Conservation (phyloP, 257 asterid species). For the Scutellaria baicalensis region DNA sequence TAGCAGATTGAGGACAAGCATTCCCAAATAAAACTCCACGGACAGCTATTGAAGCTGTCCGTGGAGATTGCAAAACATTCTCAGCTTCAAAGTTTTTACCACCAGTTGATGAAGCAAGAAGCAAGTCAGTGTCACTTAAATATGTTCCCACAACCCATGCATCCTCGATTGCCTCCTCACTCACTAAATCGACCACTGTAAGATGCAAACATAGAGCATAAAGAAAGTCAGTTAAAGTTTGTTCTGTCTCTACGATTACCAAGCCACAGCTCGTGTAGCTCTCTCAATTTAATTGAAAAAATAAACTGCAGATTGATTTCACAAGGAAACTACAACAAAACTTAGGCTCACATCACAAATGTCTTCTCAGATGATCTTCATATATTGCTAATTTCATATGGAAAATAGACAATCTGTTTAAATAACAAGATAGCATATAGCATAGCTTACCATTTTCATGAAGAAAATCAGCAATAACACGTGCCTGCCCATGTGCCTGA, state of each 20-base stretch:
- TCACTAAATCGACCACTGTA: slow-evolving; percentile 75
- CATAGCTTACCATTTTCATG: slow-evolving; percentile 78
- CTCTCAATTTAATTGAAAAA: background rate
- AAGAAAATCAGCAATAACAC: slow-evolving; percentile 73
- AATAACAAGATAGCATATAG: slow-evolving; percentile 6
- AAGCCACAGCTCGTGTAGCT: background rate
- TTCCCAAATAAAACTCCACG: slow-evolving; percentile 92
- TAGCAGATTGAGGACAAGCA: slow-evolving; percentile 54
- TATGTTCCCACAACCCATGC: slow-evolving; percentile 63
- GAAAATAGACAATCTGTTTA: background rate
- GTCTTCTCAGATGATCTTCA: slow-evolving; percentile 8
- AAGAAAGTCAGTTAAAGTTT: background rate
- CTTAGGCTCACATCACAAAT: slow-evolving; percentile 5
- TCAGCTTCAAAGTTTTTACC: slow-evolving; percentile 53
- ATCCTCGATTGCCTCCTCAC: slow-evolving; percentile 72
- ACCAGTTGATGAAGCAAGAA: slow-evolving; percentile 54
- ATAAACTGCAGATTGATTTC: background rate
- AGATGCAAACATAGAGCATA: slow-evolving; percentile 24
- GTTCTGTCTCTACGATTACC: background rate
- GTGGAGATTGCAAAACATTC: slow-evolving; percentile 61
- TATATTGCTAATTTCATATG: background rate
- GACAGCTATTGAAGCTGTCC: slow-evolving; percentile 89
- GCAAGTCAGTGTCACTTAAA: slow-evolving; percentile 77
- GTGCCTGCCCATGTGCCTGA: slow-evolving; percentile 93
- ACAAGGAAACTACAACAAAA: background rate